Conservation (phyloP, 805 yeast species). For the Hanseniaspora lachancei region DNA sequence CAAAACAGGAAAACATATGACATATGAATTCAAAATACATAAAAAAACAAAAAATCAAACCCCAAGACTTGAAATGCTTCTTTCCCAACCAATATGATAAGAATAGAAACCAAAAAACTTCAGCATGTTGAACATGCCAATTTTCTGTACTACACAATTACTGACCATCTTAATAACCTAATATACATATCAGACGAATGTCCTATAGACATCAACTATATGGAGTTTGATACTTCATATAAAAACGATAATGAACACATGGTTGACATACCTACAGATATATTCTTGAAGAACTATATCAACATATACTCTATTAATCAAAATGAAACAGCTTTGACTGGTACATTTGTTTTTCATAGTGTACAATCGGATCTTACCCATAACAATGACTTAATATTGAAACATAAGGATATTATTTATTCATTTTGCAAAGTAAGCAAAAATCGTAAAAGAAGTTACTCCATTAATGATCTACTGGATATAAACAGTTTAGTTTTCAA, state of each 20-base stretch:
- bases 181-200: conserved; percentile 7
- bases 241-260: not conserved
- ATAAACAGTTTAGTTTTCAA: not conserved
- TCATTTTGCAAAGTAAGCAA: not conserved
- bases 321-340: not conserved
- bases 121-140: not conserved
- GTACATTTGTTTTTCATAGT: not conserved
- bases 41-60: no score
- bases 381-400: not conserved
- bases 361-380: not conserved
- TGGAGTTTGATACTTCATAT: not conserved
- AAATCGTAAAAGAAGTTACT: not conserved
- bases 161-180: not conserved
- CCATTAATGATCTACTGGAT: not conserved
- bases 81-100: not conserved
- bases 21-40: no score
- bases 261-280: not conserved
- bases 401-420: not conserved
- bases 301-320: not conserved
- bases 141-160: not conserved
- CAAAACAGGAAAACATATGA: no score
- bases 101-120: not conserved
- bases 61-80: no score
- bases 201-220: not conserved
- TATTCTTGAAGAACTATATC: not conserved